Evolutionary conservation across 106 monocot genomes (phyloP).

Genomic region (Triglochin maritima): DNA sequence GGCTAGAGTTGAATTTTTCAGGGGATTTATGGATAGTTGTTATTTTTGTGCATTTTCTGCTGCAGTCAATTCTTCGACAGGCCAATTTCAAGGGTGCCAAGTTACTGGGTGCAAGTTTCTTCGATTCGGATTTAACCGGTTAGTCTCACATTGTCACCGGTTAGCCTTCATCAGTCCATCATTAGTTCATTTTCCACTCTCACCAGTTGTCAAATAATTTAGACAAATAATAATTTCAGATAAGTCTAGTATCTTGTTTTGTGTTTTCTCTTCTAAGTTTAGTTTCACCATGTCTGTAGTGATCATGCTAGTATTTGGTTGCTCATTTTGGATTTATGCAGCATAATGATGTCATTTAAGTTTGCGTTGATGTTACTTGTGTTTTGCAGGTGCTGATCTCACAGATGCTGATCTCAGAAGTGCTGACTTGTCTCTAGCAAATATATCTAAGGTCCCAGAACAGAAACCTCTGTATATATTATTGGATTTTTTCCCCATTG

Average conservation of each 20-base stretch:
- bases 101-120: conserved; percentile 85
- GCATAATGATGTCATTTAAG: too few species aligned
- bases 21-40: too few species aligned
- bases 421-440: conserved; percentile 87
- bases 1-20: too few species aligned
- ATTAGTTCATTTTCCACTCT: not conserved
- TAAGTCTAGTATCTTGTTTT: not conserved
- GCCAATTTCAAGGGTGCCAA: conserved; percentile 96
- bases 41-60: not conserved
- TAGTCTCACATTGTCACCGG: not conserved
- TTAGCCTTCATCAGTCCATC: not conserved
- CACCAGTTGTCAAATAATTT: not conserved
- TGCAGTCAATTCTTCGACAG: conserved; percentile 87
- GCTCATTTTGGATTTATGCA: too few species aligned
- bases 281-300: too few species aligned
- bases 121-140: conserved; percentile 95
- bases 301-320: too few species aligned
- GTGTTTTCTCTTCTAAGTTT: not conserved
- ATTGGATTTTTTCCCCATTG: not conserved
- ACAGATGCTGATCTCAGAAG: conserved; percentile 87
- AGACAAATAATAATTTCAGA: not conserved
- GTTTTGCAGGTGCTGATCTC: conserved; percentile 71
- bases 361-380: too few species aligned
- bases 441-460: conserved; percentile 65
- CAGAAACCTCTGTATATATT: not conserved